Evolutionary conservation across 306 rosid species (phyloP), one percentile per base, ranked within the genome.

Genomic region (Fragaria nilgerrensis): DNA sequence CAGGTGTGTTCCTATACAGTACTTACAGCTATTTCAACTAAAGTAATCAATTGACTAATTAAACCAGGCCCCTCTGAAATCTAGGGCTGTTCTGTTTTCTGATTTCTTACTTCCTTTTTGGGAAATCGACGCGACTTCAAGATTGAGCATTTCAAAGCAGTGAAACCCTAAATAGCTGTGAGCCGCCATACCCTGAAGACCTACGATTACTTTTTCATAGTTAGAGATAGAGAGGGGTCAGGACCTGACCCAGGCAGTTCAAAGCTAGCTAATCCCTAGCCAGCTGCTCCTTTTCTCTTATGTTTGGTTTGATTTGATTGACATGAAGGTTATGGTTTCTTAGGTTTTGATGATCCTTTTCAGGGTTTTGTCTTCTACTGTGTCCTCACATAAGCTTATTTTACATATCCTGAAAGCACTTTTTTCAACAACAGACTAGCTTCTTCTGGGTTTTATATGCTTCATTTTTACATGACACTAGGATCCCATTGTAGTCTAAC

Each of bases 101-200:
- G 64, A 45, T 65, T 32, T 75, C 78, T 52, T 20, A 65, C 41
- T 56, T 69, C 25, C 9, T 34, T 36, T 37, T 39, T 59, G 83
- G 80, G 81, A 84, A 81, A 83, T 64, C 84, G 80, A 90, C 79
- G 83, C 79, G 83, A 73, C 76, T 56, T 37, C 49, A 47, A 43
- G 11, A 76, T 80, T 41, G 79, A 77, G 84, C 25, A 19, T 78
- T 74, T 82, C 82, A 79, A 87, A 78, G 85, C 84, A 64, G 82
- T 85, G 85, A 77, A 87, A 78, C 94, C 92, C 92, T 85, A 87
- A 79, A 47, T 41, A 72, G 53, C 67, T 79, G 55, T 56, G 86
- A 95, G 98, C 99, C 97, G 91, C 96, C 96, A 73, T 83, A 59
- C 72, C 84, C 75, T 27, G 29, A 52, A 47, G 32, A 74, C 80